These are phyloP conservation scores for Aquilaria malaccensis DNA, from an alignment of 345 rosid species.

Conservation along the genomic window DNA sequence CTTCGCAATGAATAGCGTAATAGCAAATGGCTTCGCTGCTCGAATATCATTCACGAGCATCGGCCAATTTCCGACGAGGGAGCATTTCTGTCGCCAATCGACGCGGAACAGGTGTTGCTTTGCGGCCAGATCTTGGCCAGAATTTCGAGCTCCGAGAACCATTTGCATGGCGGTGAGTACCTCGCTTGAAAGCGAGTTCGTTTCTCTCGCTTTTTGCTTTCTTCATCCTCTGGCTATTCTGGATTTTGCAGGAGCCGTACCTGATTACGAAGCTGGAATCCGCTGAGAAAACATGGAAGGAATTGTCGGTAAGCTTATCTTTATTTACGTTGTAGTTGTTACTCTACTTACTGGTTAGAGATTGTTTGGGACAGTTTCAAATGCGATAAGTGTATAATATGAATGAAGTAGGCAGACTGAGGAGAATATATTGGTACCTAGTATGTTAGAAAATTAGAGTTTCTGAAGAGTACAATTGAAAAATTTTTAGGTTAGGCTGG, in stretches of 20 bases:
- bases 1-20: slow-evolving; percentile 31
- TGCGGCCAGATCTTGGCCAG: slow-evolving; percentile 21
- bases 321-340: background rate
- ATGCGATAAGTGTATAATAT: background rate
- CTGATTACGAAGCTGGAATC: slow-evolving; percentile 78
- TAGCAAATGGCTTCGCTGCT: slow-evolving; percentile 36
- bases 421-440: background rate
- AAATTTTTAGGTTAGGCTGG: slow-evolving; percentile 62
- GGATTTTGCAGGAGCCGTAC: slow-evolving; percentile 61
- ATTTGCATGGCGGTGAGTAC: slow-evolving; percentile 83
- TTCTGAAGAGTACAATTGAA: slow-evolving; percentile 2
- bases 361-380: background rate
- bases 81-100: slow-evolving; percentile 14
- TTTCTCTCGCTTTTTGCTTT: background rate
- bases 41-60: slow-evolving; percentile 19
- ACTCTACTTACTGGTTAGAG: slow-evolving; percentile 1
- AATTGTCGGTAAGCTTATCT: slow-evolving; percentile 51
- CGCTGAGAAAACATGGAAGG: slow-evolving; percentile 96
- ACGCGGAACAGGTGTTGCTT: slow-evolving; percentile 14
- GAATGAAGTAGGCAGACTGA: too few relatives aligned
- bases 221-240: background rate
- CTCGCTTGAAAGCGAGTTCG: background rate
- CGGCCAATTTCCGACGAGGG: slow-evolving; percentile 15
- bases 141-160: slow-evolving; percentile 36
- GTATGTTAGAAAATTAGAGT: background rate